These are phyloP conservation scores for Colletotrichum acutatum DNA, from an alignment of 2,329 filamentous ascomycete species.

Conservation along the genomic window DNA sequence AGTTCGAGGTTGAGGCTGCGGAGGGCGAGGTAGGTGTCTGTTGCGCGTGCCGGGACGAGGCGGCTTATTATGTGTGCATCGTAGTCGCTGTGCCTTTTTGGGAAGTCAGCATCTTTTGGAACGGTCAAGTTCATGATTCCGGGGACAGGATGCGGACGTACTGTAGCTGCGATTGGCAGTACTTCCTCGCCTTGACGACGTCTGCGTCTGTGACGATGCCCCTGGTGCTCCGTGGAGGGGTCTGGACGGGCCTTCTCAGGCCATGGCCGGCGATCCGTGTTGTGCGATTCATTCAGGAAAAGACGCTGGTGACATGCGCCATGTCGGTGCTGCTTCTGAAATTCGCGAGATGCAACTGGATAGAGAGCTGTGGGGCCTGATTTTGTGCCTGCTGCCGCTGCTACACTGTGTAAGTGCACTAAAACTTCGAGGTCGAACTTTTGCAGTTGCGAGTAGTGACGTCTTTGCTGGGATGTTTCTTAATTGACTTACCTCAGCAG, in stretches of 20 bases:
- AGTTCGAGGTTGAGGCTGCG: conserved; percentile 94
- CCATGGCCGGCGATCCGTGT: conserved; percentile 48
- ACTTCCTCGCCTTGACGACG: conserved; percentile 62
- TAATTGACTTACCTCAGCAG: conserved; percentile 31
- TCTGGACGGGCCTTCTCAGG: conserved; percentile 49
- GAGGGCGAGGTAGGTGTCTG: conserved; percentile 88
- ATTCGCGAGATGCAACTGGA: conserved; percentile 10
- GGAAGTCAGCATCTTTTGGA: not conserved
- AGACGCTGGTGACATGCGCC: conserved; percentile 35
- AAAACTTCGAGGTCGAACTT: conserved; percentile 15
- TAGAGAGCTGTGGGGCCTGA: conserved; percentile 8
- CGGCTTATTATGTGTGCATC: conserved; percentile 87
- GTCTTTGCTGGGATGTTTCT: conserved; percentile 8
- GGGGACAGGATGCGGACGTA: conserved; percentile 41
- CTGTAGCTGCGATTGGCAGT: conserved; percentile 66
- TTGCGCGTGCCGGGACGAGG: conserved; percentile 80
- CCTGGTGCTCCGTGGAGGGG: conserved; percentile 33
- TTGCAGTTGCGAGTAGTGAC: conserved; percentile 22
- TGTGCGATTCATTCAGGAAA: conserved; percentile 52
- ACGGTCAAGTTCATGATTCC: not conserved
- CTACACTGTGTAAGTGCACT: not conserved
- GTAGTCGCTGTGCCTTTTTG: conserved; percentile 85
- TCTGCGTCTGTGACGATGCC: conserved; percentile 61
- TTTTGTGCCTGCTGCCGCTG: not conserved
- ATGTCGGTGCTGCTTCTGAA: conserved; percentile 26